A percentile compares a stretch with the other conserved stretches of the same genome.
Conservation (phyloP, 2,329 filamentous ascomycete species). For the Scedosporium aurantiacum region DNA sequence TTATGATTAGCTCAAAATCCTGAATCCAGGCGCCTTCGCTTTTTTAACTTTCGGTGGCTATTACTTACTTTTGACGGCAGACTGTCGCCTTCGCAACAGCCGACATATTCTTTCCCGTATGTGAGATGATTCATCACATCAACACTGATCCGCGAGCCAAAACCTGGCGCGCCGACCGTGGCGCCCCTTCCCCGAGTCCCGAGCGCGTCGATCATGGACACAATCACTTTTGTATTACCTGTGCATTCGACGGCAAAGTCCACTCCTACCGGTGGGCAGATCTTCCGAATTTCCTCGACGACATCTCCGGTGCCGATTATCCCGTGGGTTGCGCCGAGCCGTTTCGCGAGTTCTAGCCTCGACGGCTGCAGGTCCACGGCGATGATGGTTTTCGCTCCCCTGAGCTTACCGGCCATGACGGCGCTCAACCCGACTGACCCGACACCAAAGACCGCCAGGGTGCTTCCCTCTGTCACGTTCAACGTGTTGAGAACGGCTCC, state of each 20-base stretch:
- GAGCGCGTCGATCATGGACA: conserved; percentile 34
- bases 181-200: conserved; percentile 16
- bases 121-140: conserved; percentile 17
- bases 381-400: conserved; percentile 17
- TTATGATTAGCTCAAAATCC: not conserved
- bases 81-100: conserved; percentile 18
- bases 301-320: conserved; percentile 17
- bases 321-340: conserved; percentile 22
- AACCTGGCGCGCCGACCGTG: conserved; percentile 16
- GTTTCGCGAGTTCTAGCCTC: conserved; percentile 18
- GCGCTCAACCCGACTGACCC: conserved; percentile 24
- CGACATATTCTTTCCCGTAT: conserved; percentile 18
- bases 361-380: conserved; percentile 18
- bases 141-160: conserved; percentile 11
- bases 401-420: conserved; percentile 20
- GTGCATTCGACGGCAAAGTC: conserved; percentile 22
- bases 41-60: not conserved
- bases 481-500: conserved; percentile 23
- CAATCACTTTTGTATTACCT: conserved; percentile 25
- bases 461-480: conserved; percentile 14
- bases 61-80: conserved; percentile 14
- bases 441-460: conserved; percentile 21
- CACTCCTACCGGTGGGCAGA: conserved; percentile 16
- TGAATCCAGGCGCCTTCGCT: not conserved
- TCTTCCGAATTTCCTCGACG: conserved; percentile 16